Conservation (phyloP, 2,329 filamentous ascomycete genomes). For the Trichoderma semiorbis region DNA sequence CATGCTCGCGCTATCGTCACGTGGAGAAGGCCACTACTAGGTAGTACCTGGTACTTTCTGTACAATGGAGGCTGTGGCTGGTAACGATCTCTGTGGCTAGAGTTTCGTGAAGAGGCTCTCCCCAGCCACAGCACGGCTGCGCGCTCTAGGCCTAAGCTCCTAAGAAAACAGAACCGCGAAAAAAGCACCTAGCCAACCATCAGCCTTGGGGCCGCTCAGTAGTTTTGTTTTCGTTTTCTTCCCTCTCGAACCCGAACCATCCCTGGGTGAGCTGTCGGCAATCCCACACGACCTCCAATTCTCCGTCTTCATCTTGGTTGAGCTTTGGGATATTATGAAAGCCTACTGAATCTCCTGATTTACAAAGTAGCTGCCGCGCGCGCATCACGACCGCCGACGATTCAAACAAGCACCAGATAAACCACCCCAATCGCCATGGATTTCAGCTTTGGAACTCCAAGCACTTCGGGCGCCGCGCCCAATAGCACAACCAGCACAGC, state of each 20-base stretch:
- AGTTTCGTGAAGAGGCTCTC: background rate
- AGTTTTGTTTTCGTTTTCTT: constrained; percentile 13
- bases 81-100: background rate
- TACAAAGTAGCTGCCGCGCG: background rate
- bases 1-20: constrained; percentile 7
- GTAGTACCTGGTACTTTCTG: background rate
- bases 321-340: constrained; percentile 13
- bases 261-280: constrained; percentile 5
- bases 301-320: background rate
- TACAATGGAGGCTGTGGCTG: background rate
- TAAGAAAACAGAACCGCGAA: constrained; percentile 17
- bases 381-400: constrained; percentile 13
- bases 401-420: background rate
- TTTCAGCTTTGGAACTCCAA: constrained; percentile 37
- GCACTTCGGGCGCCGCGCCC: constrained; percentile 33
- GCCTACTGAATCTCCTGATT: constrained; percentile 7
- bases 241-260: background rate
- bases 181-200: constrained; percentile 15
- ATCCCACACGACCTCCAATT: background rate
- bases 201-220: constrained; percentile 8
- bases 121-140: constrained; percentile 19
- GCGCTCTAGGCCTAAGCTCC: constrained; percentile 12
- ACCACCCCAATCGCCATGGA: constrained; percentile 31
- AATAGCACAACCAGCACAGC: constrained; percentile 36
- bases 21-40: constrained; percentile 5